Percentiles rank a stretch among this genome's conserved stretches.
These are phyloP conservation scores for Colletotrichum orbiculare DNA, from an alignment of 2,329 filamentous ascomycete genomes.

Conservation along the genomic window DNA sequence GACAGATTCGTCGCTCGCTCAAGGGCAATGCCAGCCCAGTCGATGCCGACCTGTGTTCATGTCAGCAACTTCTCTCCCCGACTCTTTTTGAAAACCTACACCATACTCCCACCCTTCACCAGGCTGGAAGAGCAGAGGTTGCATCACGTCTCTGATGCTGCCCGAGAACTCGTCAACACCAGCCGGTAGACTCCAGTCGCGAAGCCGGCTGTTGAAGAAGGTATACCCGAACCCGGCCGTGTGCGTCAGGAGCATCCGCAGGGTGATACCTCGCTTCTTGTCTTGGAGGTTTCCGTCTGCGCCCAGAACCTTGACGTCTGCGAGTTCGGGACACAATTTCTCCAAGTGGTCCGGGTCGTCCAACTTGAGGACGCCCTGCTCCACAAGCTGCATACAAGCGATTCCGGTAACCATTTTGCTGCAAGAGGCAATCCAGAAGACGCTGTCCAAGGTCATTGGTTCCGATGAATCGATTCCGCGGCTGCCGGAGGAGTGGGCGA, in stretches of 20 bases:
- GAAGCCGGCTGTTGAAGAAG: slow-evolving; percentile 62
- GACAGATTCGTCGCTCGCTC: slow-evolving; percentile 55
- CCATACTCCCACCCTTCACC: slow-evolving; percentile 72
- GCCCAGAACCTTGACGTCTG: slow-evolving; percentile 56
- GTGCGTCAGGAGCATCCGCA: slow-evolving; percentile 68
- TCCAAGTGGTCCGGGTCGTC: slow-evolving; percentile 61
- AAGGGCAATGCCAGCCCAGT: slow-evolving; percentile 64
- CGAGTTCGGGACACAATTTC: slow-evolving; percentile 61
- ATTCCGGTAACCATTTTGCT: slow-evolving; percentile 66
- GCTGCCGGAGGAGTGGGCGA: slow-evolving; percentile 60
- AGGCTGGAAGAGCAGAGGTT: slow-evolving; percentile 71
- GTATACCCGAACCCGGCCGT: slow-evolving; percentile 68
- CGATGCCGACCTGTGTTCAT: slow-evolving; percentile 51
- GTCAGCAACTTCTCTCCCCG: slow-evolving; percentile 39
- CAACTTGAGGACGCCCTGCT: slow-evolving; percentile 58
- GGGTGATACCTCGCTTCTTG: slow-evolving; percentile 62
- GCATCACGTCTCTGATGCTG: slow-evolving; percentile 60
- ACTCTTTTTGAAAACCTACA: slow-evolving; percentile 47
- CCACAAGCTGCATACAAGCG: slow-evolving; percentile 68
- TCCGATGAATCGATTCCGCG: slow-evolving; percentile 55
- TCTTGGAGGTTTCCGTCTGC: slow-evolving; percentile 50
- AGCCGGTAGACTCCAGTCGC: slow-evolving; percentile 58
- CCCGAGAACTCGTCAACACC: slow-evolving; percentile 70
- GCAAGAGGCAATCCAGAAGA: slow-evolving; percentile 70
- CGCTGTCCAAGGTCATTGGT: slow-evolving; percentile 68